Evolutionary conservation across 2,329 filamentous ascomycete genomes (phyloP), one percentile per base, ranked within the genome.

Genomic region (Fusarium acutatum): DNA sequence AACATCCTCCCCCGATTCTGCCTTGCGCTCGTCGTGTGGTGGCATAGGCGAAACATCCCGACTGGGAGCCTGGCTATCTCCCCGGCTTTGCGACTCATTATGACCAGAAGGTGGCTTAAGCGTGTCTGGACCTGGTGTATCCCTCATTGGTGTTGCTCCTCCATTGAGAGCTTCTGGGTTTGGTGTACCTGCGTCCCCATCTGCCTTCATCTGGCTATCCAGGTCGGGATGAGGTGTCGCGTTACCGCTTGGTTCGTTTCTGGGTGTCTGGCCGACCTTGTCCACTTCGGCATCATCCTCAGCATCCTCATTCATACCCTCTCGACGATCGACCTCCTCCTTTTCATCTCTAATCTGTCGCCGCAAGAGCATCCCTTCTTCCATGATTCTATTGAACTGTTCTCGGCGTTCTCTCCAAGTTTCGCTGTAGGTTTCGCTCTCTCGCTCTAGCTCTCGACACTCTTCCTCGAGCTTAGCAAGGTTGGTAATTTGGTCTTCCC

Each of bases 341-440:
- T 97, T 97, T 86, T 98, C 96, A 79, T 97, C 95, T 69, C 95
- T 91, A 79, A 98, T 97, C 81, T 97, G 87, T 54, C 94, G 88
- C 65, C 95, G 87, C 81, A 98, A 88, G 72, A 94, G 88, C 89
- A 93, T 93, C n/a, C 94, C 94, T 84, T 98, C 96, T 67, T 95
- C 93, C 80, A 97, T 93, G 78, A 98, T 95, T 63, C 90, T 89
- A 65, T 92, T 93, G 82, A 98, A 97, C 82, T 97, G 94, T 76
- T 94, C 93, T 71, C 93, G 87, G 43, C 96, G 88, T 82, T 97
- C 95, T 46, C 89, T 86, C 95, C 95, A 98, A 1, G 94, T 96
- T 73, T 88, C 89, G 54, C 90, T 92, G 80, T 97, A 97, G 41
- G 93, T 91, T 79, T 90, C 89, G 78, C 94, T 94, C 85, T 98